Base-by-base conservation (phyloP, 139 green algal genomes). In the Volvox africanus region DNA sequence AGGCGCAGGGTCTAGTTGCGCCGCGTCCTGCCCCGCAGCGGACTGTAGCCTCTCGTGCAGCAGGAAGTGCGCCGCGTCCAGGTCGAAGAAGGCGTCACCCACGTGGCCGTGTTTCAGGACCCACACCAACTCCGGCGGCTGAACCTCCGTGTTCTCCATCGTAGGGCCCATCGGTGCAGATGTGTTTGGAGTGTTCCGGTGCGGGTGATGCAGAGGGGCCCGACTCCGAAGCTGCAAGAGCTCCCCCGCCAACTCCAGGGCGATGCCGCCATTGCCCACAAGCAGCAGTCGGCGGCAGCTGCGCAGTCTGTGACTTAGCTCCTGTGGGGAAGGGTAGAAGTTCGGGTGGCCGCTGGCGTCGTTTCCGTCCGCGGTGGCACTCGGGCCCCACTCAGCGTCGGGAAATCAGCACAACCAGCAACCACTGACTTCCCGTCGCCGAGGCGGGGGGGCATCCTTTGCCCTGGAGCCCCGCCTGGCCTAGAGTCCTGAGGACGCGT, bases 221-320 rank as follows among this genome's bases (percentile, higher is more conserved):
- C 14, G n/a, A 0, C 61, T 19, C 61, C 6, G n/a, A n/a, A 85
- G 69, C 93, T 93, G 86, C 89, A 80, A 24, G 37, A 86, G 76
- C 37, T 87, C 90, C 91, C 65, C 95, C 93, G 95, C 94, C 1
- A 98, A 91, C 88, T 98, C 97, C 61, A 99, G 71, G 0, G 97
- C 97, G 28, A 99, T 99, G 91, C 96, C 97, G 14, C 97, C 97
- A 91, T 99, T 99, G 82, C 97, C 97, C 13, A 97, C 96, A 36
- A 99, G 80, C 33, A 97, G 86, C 33, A 98, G 91, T 5, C 89
- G 85, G 69, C 83, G 61, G 36, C 68, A 68, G 83, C 82, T 16
- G 12, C 1, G 28, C 85, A 89, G 85, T 71, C 85, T 67, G 37
- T 36, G 37, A 16, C 19, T 62, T n/a, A 89, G 69, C 5, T 89